phyloP scores from a whole-genome alignment of 179 eudicot species.

The Drosera spatulata region DNA sequence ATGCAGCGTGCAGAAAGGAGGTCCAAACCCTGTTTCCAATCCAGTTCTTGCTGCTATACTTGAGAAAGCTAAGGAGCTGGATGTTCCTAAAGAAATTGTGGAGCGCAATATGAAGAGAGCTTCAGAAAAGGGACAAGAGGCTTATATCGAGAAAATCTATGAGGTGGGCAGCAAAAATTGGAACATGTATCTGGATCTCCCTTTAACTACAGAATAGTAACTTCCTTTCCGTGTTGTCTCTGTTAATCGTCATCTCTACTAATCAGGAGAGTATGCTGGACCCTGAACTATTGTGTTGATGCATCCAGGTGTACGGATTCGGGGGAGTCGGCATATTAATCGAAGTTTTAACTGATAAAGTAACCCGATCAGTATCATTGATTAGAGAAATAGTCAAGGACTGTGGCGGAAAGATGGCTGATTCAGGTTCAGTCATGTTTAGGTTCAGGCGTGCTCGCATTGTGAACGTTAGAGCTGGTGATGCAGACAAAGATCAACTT shows the following conservation, averaged over 20 bases:
- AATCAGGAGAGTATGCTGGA: neutral
- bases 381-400: conserved; percentile 61
- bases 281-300: conserved; percentile 1
- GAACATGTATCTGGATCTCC: too few species aligned
- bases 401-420: conserved; percentile 95
- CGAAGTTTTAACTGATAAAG: conserved; percentile 73
- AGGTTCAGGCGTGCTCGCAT: conserved; percentile 75
- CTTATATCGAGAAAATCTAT: conserved; percentile 65
- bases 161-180: conserved; percentile 31
- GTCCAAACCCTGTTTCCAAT: conserved; percentile 67
- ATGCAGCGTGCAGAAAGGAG: conserved; percentile 81
- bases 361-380: conserved; percentile 68
- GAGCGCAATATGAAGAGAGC: conserved; percentile 91
- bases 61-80: conserved; percentile 82
- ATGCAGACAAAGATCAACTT: conserved; percentile 70
- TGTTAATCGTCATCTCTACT: too few species aligned
- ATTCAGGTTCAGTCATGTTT: conserved; percentile 83
- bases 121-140: conserved; percentile 89
- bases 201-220: too few species aligned
- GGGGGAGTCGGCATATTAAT: conserved; percentile 91
- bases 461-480: conserved; percentile 53
- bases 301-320: conserved; percentile 70
- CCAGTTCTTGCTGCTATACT: conserved; percentile 43
- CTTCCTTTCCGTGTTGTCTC: too few species aligned
- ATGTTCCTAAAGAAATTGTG: conserved; percentile 73